A percentile compares a stretch with the other conserved stretches of the same genome.
Conservation (phyloP, 371 early-diverging fungal species). For the Rozella allomycis region DNA sequence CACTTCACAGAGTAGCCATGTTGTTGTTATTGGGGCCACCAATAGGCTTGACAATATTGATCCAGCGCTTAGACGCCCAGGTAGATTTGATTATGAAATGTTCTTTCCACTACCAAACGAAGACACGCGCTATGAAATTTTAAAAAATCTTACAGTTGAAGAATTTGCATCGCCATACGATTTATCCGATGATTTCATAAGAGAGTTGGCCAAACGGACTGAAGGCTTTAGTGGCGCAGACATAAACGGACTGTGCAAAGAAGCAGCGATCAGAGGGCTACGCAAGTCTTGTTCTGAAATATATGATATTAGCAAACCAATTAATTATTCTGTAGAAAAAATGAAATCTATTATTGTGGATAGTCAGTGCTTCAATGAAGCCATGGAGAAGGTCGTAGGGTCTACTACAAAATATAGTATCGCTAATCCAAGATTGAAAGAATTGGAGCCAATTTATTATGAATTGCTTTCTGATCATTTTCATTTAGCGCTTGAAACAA, state of each 20-base stretch:
- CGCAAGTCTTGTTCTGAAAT: slow-evolving; percentile 35
- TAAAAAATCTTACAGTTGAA: slow-evolving; percentile 14
- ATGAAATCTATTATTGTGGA: too few species aligned
- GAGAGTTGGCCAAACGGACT: slow-evolving; percentile 13
- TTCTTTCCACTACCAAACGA: slow-evolving; percentile 30
- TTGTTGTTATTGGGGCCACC: slow-evolving; percentile 45
- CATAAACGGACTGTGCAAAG: slow-evolving; percentile 69
- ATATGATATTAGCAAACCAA: too few species aligned
- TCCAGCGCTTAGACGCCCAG: slow-evolving; percentile 40
- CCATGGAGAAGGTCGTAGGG: too few species aligned
- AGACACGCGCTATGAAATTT: slow-evolving; percentile 16
- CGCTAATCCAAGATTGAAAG: too few species aligned
- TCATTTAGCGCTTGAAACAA: too few species aligned
- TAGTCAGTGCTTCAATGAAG: too few species aligned
- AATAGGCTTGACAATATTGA: slow-evolving; percentile 35
- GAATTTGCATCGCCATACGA: slow-evolving; percentile 15
- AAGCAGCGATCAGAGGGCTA: slow-evolving; percentile 48
- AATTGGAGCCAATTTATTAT: too few species aligned
- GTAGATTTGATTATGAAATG: slow-evolving; percentile 43
- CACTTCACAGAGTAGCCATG: slow-evolving; percentile 21
- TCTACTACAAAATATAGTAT: too few species aligned
- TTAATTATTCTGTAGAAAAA: too few species aligned
- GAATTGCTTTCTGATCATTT: too few species aligned
- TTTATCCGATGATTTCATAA: slow-evolving; percentile 8
- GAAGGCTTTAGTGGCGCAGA: slow-evolving; percentile 71